Base-by-base conservation (phyloP, 352 stramenopile genomes). In the Globisporangium paroecandrum region DNA sequence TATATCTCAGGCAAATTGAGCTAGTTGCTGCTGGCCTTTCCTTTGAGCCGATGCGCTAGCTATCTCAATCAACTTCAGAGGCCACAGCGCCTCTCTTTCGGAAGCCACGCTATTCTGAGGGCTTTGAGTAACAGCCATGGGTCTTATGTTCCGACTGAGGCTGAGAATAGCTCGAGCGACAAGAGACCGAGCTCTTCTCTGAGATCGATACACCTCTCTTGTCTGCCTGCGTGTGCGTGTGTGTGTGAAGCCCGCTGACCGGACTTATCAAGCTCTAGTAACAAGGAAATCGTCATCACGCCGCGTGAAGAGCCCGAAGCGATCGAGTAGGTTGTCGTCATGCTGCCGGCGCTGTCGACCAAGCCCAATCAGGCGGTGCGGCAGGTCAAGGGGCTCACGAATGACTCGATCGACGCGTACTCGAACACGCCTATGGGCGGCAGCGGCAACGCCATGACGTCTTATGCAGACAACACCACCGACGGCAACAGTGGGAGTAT, bases 381-480 rank as follows among this genome's bases (percentile, higher is more conserved):
- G 36, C 87, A 95, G 64, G 77, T 95, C 36, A 79, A 91, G 62
- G 83, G 86, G 6, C 80, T 95, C 67, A 88, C 82, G 54, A 86
- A 95, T 78, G 87, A 94, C 76, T 92, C 85, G 47, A 95, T 95
- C 74, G 87, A 95, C 67, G 81, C 85, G 59, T 95, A 95, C 63
- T 80, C 85, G 29, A 90, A 92, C 61, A 87, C 77, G 56, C 72
- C 81, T 4, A 62, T 82, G n/a, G 64, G 69, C 32, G 57, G 66
- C 3, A 51, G 72, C n/a, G 46, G 46, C 27, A 75, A 62, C 36
- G 20, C 62, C 29, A 58, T 63, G 20, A 69, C 73, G 0, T 78
- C 77, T 0, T 91, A 89, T 56, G 82, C 77, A 2, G 83, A 91
- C 71, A 89, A 89, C 58, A 89, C 77, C 18, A 66, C 62, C 12